Conservation (phyloP, 139 green algal species). For the Chlamydomonas incerta region DNA sequence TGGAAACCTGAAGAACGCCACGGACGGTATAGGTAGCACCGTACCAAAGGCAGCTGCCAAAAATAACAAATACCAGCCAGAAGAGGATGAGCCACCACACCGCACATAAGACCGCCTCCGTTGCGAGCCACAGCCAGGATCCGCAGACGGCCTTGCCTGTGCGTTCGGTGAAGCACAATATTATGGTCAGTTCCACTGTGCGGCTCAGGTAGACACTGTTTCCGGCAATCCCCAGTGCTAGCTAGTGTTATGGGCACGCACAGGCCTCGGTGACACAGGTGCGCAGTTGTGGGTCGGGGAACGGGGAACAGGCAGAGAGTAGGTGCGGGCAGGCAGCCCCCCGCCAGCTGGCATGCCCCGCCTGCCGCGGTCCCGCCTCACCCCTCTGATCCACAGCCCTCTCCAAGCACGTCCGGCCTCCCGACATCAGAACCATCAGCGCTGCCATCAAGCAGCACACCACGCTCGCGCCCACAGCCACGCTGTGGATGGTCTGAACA, state of each 20-base stretch:
- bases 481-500: conserved; percentile 7
- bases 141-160: conserved; percentile 46
- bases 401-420: conserved; percentile 42
- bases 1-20: not conserved
- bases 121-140: conserved; percentile 47
- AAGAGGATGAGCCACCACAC: conserved; percentile 50
- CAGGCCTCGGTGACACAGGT: too few species aligned
- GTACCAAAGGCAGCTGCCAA: conserved; percentile 52
- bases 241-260: too few species aligned
- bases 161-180: not conserved
- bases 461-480: conserved; percentile 26
- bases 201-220: too few species aligned
- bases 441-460: conserved; percentile 39
- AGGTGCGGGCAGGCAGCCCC: too few species aligned
- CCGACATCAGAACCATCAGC: conserved; percentile 41
- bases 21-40: conserved; percentile 37
- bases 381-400: conserved; percentile 41
- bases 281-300: too few species aligned
- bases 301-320: too few species aligned
- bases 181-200: too few species aligned
- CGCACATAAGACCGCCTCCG: conserved; percentile 17
- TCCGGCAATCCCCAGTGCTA: too few species aligned
- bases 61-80: conserved; percentile 52
- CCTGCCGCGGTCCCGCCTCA: not conserved
- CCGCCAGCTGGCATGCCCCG: too few species aligned